These are phyloP conservation scores for Asterella californica DNA, from an alignment of 225 moss, liverwort and hornwort genomes.

Conservation along the genomic window DNA sequence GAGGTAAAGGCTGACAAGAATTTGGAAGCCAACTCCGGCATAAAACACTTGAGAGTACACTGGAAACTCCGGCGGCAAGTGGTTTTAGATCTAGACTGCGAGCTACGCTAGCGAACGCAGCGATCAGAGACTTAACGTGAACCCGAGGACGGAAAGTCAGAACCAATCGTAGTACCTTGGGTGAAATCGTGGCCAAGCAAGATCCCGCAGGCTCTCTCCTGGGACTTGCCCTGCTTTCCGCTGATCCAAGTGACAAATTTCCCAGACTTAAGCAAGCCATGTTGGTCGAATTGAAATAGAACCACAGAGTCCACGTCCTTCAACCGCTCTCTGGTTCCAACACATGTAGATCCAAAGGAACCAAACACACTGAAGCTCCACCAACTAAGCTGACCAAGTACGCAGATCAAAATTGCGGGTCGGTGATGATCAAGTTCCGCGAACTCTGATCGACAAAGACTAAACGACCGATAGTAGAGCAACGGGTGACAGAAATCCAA, in stretches of 20 bases:
- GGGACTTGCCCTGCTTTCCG: neutral
- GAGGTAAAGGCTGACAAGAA: neutral
- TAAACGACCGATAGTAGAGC: neutral
- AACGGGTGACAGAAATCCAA: constrained; percentile 10
- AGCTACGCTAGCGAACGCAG: neutral
- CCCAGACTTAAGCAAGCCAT: neutral
- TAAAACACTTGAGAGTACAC: neutral
- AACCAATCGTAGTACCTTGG: neutral
- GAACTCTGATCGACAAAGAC: neutral
- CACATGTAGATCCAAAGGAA: constrained; percentile 11
- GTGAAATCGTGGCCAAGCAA: neutral
- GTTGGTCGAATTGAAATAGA: neutral
- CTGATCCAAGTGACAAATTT: constrained; percentile 1
- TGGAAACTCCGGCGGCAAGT: neutral
- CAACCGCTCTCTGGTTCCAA: neutral
- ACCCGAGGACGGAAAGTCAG: neutral
- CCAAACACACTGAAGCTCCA: neutral
- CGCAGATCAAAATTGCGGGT: constrained; percentile 2
- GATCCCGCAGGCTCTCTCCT: neutral
- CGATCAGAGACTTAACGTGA: neutral
- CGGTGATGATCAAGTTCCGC: neutral
- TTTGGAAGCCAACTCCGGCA: neutral
- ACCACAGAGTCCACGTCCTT: constrained; percentile 1
- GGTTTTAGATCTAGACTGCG: neutral
- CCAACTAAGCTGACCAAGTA: neutral